These are phyloP conservation scores for Endocarpon pusillum DNA, from an alignment of 495 filamentous ascomycete genomes.

Conservation along the genomic window DNA sequence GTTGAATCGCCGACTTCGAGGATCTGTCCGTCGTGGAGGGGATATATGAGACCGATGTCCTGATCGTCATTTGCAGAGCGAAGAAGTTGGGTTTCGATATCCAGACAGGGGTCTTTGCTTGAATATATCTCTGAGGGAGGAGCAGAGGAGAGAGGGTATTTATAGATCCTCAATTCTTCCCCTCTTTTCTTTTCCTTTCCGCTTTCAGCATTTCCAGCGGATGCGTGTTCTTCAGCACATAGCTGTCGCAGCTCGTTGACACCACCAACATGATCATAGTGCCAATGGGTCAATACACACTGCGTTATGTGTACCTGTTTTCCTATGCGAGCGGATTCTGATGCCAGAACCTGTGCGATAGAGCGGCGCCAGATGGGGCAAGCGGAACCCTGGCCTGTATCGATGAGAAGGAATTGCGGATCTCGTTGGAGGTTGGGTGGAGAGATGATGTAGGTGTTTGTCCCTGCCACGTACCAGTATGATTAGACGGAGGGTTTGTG, in stretches of 20 bases:
- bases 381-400: slow-evolving; percentile 61
- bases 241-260: slow-evolving; percentile 44
- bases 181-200: too few species aligned
- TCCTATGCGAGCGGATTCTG: slow-evolving; percentile 47
- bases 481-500: slow-evolving; percentile 2
- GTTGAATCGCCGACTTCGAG: slow-evolving; percentile 65
- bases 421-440: slow-evolving; percentile 52
- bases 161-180: too few species aligned
- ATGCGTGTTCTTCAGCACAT: slow-evolving; percentile 45
- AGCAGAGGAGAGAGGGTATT: too few species aligned
- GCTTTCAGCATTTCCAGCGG: too few species aligned
- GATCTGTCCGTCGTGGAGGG: slow-evolving; percentile 51
- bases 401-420: slow-evolving; percentile 49
- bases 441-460: slow-evolving; percentile 78
- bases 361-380: slow-evolving; percentile 39
- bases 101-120: too few species aligned
- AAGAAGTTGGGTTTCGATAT: too few species aligned
- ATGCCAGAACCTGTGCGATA: slow-evolving; percentile 41
- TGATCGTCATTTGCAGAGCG: too few species aligned
- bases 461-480: slow-evolving; percentile 40
- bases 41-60: too few species aligned
- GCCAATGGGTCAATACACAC: slow-evolving; percentile 75
- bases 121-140: too few species aligned
- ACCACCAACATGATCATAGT: slow-evolving; percentile 69
- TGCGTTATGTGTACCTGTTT: slow-evolving; percentile 16